A percentile compares a stretch with the other conserved stretches of the same genome.
These are phyloP conservation scores for Monilinia aucupariae DNA, from an alignment of 2,329 filamentous ascomycete species.

Conservation along the genomic window DNA sequence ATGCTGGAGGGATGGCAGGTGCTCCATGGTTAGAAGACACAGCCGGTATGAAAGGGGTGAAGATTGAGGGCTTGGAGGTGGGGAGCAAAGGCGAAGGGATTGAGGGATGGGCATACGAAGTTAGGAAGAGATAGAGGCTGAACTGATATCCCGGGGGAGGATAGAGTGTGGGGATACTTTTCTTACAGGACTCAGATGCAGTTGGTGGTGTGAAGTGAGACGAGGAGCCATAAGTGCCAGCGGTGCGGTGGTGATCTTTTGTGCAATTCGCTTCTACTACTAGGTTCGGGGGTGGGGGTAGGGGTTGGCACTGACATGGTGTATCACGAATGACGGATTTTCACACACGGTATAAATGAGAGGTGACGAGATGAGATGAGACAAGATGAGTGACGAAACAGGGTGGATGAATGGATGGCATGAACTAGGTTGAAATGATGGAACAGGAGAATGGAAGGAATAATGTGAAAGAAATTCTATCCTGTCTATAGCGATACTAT, in stretches of 20 bases:
- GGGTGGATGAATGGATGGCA: neutral
- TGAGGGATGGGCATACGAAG: slow-evolving; percentile 85
- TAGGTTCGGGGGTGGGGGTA: neutral
- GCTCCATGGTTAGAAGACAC: slow-evolving; percentile 80
- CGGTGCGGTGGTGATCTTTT: neutral
- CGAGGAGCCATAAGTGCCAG: neutral
- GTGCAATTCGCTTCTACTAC: neutral
- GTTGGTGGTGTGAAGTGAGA: neutral
- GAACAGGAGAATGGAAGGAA: neutral
- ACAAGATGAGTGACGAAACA: neutral
- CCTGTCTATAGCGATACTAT: neutral
- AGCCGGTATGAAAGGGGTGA: slow-evolving; percentile 78
- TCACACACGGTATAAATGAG: slow-evolving; percentile 7
- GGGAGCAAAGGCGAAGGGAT: slow-evolving; percentile 86
- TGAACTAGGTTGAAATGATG: neutral
- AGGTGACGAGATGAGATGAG: slow-evolving; percentile 1
- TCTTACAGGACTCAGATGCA: neutral
- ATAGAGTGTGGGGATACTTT: neutral
- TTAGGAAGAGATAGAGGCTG: slow-evolving; percentile 54
- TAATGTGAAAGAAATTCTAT: neutral
- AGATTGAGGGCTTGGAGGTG: slow-evolving; percentile 66
- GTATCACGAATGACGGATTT: slow-evolving; percentile 2
- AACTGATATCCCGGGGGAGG: neutral
- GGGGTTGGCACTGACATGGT: neutral
- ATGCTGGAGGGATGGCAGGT: slow-evolving; percentile 90